phyloP scores from a whole-genome alignment of 208 protist genomes.

The Crithidia mellificae region DNA sequence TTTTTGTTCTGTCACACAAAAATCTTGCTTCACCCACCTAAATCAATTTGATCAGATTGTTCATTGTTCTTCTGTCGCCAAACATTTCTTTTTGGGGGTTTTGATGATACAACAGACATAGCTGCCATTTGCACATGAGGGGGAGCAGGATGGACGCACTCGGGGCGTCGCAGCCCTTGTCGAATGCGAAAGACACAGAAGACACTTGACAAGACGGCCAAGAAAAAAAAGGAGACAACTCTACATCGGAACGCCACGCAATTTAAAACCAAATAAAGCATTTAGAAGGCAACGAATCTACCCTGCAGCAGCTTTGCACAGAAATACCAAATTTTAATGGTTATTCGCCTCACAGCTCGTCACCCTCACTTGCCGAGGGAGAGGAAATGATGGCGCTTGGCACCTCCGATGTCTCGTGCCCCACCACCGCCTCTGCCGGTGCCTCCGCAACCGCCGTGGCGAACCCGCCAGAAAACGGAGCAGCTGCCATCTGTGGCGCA shows the following conservation, averaged over 20 bases:
- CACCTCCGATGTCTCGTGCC: slow-evolving; percentile 1
- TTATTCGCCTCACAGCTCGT: slow-evolving; percentile 15
- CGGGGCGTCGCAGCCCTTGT: no score
- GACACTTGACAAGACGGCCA: no score
- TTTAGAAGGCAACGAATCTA: no score
- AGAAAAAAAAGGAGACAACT: neutral
- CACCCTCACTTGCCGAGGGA: neutral
- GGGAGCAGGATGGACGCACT: neutral
- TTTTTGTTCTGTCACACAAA: no score
- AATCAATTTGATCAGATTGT: no score
- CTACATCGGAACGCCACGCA: neutral
- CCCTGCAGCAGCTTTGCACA: no score
- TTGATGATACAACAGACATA: neutral
- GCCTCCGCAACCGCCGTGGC: neutral
- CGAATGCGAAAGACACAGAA: no score
- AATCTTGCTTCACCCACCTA: no score
- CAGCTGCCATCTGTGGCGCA: neutral
- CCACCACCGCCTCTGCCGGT: neutral
- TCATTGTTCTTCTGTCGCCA: no score
- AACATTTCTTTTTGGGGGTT: neutral
- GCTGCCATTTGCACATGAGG: neutral
- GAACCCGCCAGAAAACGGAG: neutral
- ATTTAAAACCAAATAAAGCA: no score
- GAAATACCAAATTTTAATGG: no score
- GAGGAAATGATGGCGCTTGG: slow-evolving; percentile 12